Conservation (phyloP, 2,329 filamentous ascomycete species). For the Claviceps sorghi region DNA sequence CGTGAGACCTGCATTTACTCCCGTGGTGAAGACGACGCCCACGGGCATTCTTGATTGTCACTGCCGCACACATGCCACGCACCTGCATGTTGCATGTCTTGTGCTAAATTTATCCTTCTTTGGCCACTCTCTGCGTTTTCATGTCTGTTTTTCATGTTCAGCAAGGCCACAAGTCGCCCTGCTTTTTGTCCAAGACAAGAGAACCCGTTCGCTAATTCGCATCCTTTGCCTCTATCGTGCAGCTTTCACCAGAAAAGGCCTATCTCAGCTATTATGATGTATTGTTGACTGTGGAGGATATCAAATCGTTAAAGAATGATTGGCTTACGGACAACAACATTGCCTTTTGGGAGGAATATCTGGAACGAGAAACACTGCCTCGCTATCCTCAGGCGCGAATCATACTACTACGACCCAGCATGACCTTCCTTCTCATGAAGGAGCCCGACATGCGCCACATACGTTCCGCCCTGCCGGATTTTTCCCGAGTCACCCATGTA, state of each 20-base stretch:
- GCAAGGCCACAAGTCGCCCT: not conserved
- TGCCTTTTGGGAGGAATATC: constrained; percentile 93
- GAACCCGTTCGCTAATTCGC: not conserved
- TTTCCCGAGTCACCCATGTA: constrained; percentile 70
- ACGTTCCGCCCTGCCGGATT: constrained; percentile 62
- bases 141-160: not conserved
- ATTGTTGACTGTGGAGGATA: constrained; percentile 67
- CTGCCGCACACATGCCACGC: not conserved
- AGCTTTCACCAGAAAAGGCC: constrained; percentile 34
- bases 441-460: constrained; percentile 42
- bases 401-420: constrained; percentile 76
- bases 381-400: constrained; percentile 75
- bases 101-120: not conserved
- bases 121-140: not conserved
- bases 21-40: not conserved
- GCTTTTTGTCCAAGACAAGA: not conserved
- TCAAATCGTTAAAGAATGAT: constrained; percentile 76
- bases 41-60: not conserved
- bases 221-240: not conserved
- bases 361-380: constrained; percentile 76
- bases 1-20: constrained; percentile 9
- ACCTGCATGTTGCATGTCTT: not conserved
- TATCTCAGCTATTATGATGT: constrained; percentile 29
- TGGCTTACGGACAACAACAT: constrained; percentile 98
- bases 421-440: constrained; percentile 84